Evolutionary conservation across 2,329 filamentous ascomycete species (phyloP), one percentile per base, ranked within the genome.

Genomic region (Colletotrichum viniferum): DNA sequence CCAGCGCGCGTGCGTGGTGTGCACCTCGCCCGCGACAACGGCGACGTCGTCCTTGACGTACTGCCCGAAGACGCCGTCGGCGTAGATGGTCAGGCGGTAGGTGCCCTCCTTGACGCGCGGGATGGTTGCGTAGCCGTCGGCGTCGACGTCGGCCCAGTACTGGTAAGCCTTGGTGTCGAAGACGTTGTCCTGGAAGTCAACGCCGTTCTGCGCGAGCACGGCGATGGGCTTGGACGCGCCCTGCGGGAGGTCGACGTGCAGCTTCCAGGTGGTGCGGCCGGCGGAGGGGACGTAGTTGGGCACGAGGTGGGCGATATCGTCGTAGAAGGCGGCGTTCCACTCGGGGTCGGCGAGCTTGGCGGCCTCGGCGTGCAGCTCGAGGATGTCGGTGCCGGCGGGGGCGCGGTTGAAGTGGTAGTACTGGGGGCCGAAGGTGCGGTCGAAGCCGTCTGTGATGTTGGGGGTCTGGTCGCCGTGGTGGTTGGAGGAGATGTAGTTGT

Each of bases 1-100:
- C 90, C 91, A 93, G 48, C 78, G 82, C 1, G 85, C 85, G 24
- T 82, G 79, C 5, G 83, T 85, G 13, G 81, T 85, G 5, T 84
- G 85, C 7, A 81, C 82, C 32, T 85, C 80, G 3, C 86, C 86
- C 0, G 87, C 83, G 7, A 80, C 80, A 69, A 91, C 80, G 1
- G 82, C 79, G 14, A 87, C 72, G 36, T 84, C 82, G 72, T 93
- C 91, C 75, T 90, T 86, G 2, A 86, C 82, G 78, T 88, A 92
- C 77, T 92, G 86, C 1, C 92, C 91, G 74, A 93, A 93, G 55
- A 93, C 86, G 0, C 88, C 89, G 13, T 90, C 88, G 0, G 91
- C 92, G 77, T 92, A 93, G 34, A 93, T 83, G 2, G 92, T 93
- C 9, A 94, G 82, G 4, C 91, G 86, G 81, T 93, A 94, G 1